phyloP scores from a whole-genome alignment of 352 stramenopile species.

The Pythium aquatile region DNA sequence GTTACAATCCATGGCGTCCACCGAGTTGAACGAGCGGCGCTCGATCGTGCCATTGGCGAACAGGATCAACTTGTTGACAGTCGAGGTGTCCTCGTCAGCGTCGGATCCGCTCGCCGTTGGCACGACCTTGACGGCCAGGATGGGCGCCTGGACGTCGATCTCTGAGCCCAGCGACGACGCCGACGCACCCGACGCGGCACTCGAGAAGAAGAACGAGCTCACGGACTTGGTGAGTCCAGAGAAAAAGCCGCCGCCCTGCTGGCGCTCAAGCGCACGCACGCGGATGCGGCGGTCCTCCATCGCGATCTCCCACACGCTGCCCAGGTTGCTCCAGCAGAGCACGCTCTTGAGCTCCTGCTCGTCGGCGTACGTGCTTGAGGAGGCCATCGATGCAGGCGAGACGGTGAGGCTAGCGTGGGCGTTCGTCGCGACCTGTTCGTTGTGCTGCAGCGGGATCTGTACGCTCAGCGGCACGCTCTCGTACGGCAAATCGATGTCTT shows the following conservation, averaged over 20 bases:
- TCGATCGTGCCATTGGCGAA: slow-evolving; percentile 66
- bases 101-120: slow-evolving; percentile 23
- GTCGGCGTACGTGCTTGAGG: slow-evolving; percentile 5
- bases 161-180: slow-evolving; percentile 11
- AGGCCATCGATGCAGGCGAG: slow-evolving; percentile 18
- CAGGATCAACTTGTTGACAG: slow-evolving; percentile 63
- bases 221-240: slow-evolving; percentile 71
- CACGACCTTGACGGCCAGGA: slow-evolving; percentile 54
- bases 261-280: slow-evolving; percentile 70
- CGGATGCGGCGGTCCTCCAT: slow-evolving; percentile 80
- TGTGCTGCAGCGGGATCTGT: slow-evolving; percentile 61
- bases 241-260: slow-evolving; percentile 56
- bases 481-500: slow-evolving; percentile 77
- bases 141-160: slow-evolving; percentile 51
- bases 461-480: slow-evolving; percentile 75
- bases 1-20: slow-evolving; percentile 63
- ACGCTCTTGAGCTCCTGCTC: slow-evolving; percentile 43
- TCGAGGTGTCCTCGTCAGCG: slow-evolving; percentile 31
- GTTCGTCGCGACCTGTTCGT: slow-evolving; percentile 54
- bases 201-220: slow-evolving; percentile 77
- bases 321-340: slow-evolving; percentile 79
- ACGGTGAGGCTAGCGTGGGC: slow-evolving; percentile 33
- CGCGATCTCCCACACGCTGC: slow-evolving; percentile 76
- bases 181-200: slow-evolving; percentile 24
- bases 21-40: slow-evolving; percentile 63